Percentiles rank a stretch among this genome's conserved stretches.
Conservation (phyloP, 306 rosid genomes). For the Lagenaria siceraria region DNA sequence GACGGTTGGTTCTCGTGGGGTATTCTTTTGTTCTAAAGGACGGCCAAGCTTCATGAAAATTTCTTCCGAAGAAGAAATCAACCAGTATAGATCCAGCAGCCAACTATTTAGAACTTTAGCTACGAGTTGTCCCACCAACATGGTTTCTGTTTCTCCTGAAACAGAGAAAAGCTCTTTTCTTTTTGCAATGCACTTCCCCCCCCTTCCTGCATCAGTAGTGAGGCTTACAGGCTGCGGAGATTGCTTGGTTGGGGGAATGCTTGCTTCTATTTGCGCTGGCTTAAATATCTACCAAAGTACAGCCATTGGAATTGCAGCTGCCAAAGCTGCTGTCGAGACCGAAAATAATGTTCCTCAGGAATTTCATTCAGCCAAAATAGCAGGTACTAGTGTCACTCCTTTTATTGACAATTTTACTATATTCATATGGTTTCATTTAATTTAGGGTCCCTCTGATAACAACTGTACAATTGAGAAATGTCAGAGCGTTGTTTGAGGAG, state of each 20-base stretch:
- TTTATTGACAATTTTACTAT: background rate
- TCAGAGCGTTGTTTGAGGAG: no score
- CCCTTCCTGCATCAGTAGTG: constrained; percentile 67
- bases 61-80: constrained; percentile 21
- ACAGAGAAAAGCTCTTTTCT: constrained; percentile 31
- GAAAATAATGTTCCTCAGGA: constrained; percentile 56
- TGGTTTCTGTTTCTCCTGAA: constrained; percentile 18
- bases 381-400: constrained; percentile 27
- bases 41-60: constrained; percentile 27
- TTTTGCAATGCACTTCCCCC: constrained; percentile 66
- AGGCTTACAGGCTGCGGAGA: constrained; percentile 88
- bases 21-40: constrained; percentile 59
- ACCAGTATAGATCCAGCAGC: constrained; percentile 7
- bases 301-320: constrained; percentile 75
- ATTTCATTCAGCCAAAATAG: constrained; percentile 35
- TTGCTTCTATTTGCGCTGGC: constrained; percentile 65
- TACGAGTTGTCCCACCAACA: constrained; percentile 37
- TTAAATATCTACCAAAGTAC: constrained; percentile 66
- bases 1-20: constrained; percentile 67
- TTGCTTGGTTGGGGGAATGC: constrained; percentile 80
- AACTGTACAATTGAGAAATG: background rate
- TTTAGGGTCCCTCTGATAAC: background rate
- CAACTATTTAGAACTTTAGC: constrained; percentile 29
- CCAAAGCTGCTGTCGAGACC: constrained; percentile 76
- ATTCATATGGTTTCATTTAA: background rate